phyloP scores from a whole-genome alignment of 495 filamentous ascomycete species.

The Annulohypoxylon nitens region DNA sequence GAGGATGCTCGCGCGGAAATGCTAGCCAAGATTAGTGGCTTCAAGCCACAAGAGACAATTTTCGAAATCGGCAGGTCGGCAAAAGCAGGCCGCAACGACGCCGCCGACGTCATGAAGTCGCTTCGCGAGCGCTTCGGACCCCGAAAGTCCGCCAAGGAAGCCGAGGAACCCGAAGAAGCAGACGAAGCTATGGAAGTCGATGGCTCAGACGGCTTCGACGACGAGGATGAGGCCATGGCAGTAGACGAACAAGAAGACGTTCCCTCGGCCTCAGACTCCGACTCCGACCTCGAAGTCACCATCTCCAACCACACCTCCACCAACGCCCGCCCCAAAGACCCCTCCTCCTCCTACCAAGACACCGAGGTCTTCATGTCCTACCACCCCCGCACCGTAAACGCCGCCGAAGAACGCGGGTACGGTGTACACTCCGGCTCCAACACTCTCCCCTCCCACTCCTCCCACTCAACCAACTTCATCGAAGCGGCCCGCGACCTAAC shows the following conservation, averaged over 20 bases:
- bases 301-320: constrained; percentile 69
- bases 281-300: constrained; percentile 83
- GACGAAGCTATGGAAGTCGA: constrained; percentile 55
- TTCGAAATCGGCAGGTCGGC: constrained; percentile 89
- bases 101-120: constrained; percentile 83
- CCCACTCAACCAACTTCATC: constrained; percentile 76
- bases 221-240: constrained; percentile 59
- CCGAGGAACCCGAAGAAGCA: constrained; percentile 48
- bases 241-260: constrained; percentile 38
- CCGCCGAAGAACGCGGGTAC: constrained; percentile 90
- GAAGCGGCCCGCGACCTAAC: constrained; percentile 82
- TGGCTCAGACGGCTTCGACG: constrained; percentile 55
- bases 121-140: constrained; percentile 71
- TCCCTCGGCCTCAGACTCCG: constrained; percentile 38
- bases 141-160: constrained; percentile 53
- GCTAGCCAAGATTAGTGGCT: constrained; percentile 85
- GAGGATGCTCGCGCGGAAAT: constrained; percentile 84
- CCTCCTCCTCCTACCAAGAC: constrained; percentile 74
- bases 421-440: constrained; percentile 83
- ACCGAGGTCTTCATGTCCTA: constrained; percentile 97
- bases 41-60: constrained; percentile 90
- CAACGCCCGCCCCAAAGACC: constrained; percentile 52
- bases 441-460: constrained; percentile 43
- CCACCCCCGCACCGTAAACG: constrained; percentile 77
- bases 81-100: constrained; percentile 70